Evolutionary conservation across 2,329 filamentous ascomycete genomes (phyloP).

Genomic region (Blumeriella jaapii): DNA sequence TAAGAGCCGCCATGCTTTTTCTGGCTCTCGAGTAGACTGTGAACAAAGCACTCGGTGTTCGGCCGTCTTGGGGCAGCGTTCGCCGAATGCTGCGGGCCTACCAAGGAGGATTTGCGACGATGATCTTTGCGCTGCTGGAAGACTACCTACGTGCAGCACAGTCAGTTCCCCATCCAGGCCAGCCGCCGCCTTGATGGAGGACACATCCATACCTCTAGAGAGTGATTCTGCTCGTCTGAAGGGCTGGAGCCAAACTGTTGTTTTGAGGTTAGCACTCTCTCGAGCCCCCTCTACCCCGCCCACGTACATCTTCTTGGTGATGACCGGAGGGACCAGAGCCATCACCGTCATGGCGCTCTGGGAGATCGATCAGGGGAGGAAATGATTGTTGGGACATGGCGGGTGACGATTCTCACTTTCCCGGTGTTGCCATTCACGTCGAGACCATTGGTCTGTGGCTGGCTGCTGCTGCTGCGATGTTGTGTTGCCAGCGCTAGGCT

Average conservation of each 20-base stretch:
- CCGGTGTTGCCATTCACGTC: neutral
- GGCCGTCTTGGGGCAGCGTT: slow-evolving; percentile 29
- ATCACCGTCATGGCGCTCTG: slow-evolving; percentile 10
- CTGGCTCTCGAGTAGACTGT: slow-evolving; percentile 51
- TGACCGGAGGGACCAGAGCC: slow-evolving; percentile 9
- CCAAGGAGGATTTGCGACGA: slow-evolving; percentile 55
- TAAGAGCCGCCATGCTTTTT: slow-evolving; percentile 26
- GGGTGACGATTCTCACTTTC: neutral
- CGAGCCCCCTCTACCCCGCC: neutral
- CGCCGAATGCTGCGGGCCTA: slow-evolving; percentile 35
- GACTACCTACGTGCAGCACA: slow-evolving; percentile 44
- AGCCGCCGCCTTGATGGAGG: no score
- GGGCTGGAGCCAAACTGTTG: slow-evolving; percentile 19
- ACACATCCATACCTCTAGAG: slow-evolving; percentile 32
- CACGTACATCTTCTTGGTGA: slow-evolving; percentile 15
- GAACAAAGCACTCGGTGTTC: slow-evolving; percentile 51
- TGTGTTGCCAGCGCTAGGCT: no score
- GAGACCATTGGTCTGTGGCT: neutral
- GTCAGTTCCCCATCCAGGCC: no score
- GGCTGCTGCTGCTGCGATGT: no score
- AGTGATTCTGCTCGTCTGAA: slow-evolving; percentile 28
- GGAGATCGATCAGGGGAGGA: slow-evolving; percentile 12
- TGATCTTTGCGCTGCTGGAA: slow-evolving; percentile 51
- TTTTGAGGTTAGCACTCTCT: neutral
- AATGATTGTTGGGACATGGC: slow-evolving; percentile 11